These are phyloP conservation scores for Boletus sp. DNA, from an alignment of 768 basidiomycete genomes.

Conservation along the genomic window DNA sequence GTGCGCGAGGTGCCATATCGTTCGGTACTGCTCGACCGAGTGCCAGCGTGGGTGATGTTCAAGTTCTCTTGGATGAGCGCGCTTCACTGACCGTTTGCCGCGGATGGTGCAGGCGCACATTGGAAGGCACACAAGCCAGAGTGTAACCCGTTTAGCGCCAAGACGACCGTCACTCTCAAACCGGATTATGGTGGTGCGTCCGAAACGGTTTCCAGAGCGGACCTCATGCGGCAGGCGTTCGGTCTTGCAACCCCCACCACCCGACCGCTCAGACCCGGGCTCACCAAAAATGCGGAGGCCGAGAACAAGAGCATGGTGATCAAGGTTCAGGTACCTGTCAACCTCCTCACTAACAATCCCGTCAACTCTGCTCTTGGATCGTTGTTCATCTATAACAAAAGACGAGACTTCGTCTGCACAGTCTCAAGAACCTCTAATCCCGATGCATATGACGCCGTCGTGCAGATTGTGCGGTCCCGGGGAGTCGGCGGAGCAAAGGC, in stretches of 20 bases:
- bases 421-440: conserved; percentile 33
- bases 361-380: conserved; percentile 14
- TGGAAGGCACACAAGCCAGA: conserved; percentile 48
- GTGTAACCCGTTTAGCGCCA: conserved; percentile 44
- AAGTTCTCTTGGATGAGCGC: not conserved
- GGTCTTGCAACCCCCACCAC: conserved; percentile 27
- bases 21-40: conserved; percentile 49
- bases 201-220: conserved; percentile 25
- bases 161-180: conserved; percentile 45
- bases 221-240: conserved; percentile 27
- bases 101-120: conserved; percentile 33
- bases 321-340: conserved; percentile 51
- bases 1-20: conserved; percentile 44
- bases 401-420: conserved; percentile 49
- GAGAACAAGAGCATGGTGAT: conserved; percentile 44
- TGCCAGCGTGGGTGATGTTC: conserved; percentile 47
- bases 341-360: not conserved
- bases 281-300: conserved; percentile 20
- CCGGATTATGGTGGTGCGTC: conserved; percentile 36
- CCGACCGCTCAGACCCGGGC: conserved; percentile 15
- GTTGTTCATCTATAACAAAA: conserved; percentile 50
- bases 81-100: not conserved
- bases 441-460: conserved; percentile 41
- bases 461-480: conserved; percentile 37
- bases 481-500: conserved; percentile 46